Conservation (phyloP, 306 rosid genomes). For the Mimosa pudica region DNA sequence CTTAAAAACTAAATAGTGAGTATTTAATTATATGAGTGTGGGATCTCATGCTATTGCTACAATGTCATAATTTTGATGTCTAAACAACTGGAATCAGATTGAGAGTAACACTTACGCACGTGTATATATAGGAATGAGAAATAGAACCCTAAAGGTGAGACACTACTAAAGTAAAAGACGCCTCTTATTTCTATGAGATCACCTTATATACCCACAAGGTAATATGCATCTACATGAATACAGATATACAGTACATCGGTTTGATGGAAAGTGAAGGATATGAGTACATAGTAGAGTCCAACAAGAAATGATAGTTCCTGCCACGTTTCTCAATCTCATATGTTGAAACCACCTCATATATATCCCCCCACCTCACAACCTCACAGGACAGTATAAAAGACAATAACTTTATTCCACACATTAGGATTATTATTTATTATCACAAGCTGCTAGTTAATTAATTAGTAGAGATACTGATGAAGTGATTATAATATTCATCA, state of each 20-base stretch:
- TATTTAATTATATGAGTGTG: background rate
- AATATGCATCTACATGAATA: background rate
- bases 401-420: constrained; percentile 22
- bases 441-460: background rate
- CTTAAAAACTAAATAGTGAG: background rate
- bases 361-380: background rate
- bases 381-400: background rate
- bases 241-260: constrained; percentile 7
- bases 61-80: constrained; percentile 6
- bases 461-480: background rate
- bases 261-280: constrained; percentile 21
- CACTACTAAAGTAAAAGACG: constrained; percentile 21
- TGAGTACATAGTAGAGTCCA: constrained; percentile 22
- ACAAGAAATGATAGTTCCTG: constrained; percentile 31
- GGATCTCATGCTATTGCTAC: background rate
- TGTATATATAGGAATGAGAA: background rate
- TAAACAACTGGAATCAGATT: background rate
- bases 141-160: constrained; percentile 29
- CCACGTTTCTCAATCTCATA: constrained; percentile 36
- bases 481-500: background rate
- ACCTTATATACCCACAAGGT: constrained; percentile 28
- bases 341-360: background rate
- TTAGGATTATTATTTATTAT: background rate
- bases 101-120: background rate
- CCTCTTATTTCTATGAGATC: constrained; percentile 23